Conservation (phyloP, 305 asterid genomes). For the Fraxinus velutina region DNA sequence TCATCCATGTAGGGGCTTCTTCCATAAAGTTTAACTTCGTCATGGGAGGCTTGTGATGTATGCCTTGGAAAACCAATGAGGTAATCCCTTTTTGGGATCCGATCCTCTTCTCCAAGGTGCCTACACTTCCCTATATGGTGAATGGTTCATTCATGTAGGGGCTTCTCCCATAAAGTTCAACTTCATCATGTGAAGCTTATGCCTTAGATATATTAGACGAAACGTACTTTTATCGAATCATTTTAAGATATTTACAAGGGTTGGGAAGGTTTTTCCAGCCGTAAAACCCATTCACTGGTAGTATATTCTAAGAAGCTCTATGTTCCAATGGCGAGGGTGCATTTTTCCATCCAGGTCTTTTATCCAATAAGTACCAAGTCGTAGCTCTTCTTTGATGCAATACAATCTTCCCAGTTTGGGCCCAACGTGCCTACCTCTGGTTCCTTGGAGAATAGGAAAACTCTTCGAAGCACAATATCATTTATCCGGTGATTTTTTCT, state of each 20-base stretch:
- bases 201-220: not conserved
- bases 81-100: no score
- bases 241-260: not conserved
- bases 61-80: no score
- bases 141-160: not conserved
- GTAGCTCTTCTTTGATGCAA: no score
- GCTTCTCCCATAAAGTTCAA: not conserved
- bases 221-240: not conserved
- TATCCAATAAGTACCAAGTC: no score
- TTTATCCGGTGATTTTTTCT: no score
- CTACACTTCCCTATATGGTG: not conserved
- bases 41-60: no score
- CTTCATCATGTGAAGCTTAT: not conserved
- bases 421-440: no score
- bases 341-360: not conserved
- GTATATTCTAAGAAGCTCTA: not conserved
- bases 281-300: not conserved
- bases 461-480: no score
- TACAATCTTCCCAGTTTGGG: no score
- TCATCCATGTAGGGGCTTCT: no score
- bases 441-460: no score
- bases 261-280: not conserved
- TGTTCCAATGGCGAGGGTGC: not conserved
- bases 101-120: not conserved
- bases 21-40: no score